Evolutionary conservation across 1,284 basidiomycete genomes (phyloP).

Genomic region (Bondarzewia mesenterica): DNA sequence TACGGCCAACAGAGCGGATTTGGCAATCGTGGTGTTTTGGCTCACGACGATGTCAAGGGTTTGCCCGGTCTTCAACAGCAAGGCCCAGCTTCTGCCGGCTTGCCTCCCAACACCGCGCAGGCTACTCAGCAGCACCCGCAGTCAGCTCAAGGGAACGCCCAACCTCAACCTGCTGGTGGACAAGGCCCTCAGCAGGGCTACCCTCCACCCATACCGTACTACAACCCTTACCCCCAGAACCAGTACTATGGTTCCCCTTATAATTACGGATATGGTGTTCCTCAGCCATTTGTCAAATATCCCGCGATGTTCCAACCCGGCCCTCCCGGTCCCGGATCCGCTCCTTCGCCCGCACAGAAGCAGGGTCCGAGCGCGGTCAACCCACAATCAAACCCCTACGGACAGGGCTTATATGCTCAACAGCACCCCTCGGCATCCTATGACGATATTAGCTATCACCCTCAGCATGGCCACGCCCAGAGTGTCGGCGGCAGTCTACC

Average conservation of each 20-base stretch:
- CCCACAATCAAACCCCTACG: conserved; percentile 48
- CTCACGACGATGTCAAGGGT: conserved; percentile 67
- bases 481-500: conserved; percentile 39
- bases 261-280: conserved; percentile 58
- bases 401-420: conserved; percentile 52
- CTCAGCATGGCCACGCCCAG: conserved; percentile 39
- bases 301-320: conserved; percentile 64
- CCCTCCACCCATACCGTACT: conserved; percentile 54
- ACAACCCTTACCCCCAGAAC: conserved; percentile 60
- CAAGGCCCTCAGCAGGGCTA: conserved; percentile 59
- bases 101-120: conserved; percentile 39
- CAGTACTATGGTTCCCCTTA: conserved; percentile 70
- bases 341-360: conserved; percentile 53
- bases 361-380: conserved; percentile 51
- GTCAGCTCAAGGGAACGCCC: conserved; percentile 31
- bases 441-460: conserved; percentile 56
- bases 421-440: conserved; percentile 39
- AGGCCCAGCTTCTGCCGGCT: conserved; percentile 34
- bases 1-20: conserved; percentile 57
- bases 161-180: conserved; percentile 46
- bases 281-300: conserved; percentile 68
- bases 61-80: conserved; percentile 51
- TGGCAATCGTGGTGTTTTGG: conserved; percentile 49
- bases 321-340: conserved; percentile 54
- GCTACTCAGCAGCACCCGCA: conserved; percentile 46